phyloP scores from a whole-genome alignment of 768 basidiomycete genomes.

The Lentinula boryana region DNA sequence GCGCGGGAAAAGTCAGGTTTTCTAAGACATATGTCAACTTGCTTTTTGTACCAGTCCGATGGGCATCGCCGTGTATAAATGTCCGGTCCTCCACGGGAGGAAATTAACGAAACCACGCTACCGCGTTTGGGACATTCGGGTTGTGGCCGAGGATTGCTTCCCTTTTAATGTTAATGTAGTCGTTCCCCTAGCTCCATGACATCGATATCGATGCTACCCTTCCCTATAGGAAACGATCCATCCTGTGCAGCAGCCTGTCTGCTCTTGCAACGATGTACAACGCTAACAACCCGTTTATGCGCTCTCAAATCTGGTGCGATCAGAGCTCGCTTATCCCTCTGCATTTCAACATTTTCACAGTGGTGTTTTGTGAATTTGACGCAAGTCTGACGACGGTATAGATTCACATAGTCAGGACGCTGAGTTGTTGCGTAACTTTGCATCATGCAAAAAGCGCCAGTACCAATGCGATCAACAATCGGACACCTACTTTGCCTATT shows the following conservation, averaged over 20 bases:
- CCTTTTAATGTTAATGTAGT: not conserved
- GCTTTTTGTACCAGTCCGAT: not conserved
- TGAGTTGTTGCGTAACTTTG: not conserved
- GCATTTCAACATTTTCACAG: not conserved
- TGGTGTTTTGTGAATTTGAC: not conserved
- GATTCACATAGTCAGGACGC: too few relatives aligned
- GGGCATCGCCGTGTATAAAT: not conserved
- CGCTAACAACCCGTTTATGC: not conserved
- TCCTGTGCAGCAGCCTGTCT: not conserved
- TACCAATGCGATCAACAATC: not conserved
- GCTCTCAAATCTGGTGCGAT: not conserved
- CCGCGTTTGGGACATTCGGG: not conserved
- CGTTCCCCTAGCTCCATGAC: not conserved
- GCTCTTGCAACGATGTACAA: not conserved
- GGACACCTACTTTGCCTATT: not conserved
- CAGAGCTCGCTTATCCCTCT: not conserved
- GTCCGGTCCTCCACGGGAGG: not conserved
- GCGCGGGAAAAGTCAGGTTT: conserved; percentile 1
- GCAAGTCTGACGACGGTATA: conserved; percentile 1
- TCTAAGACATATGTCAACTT: not conserved
- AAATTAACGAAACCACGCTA: not conserved
- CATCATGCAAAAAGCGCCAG: not conserved
- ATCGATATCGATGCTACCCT: not conserved
- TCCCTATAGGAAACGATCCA: not conserved
- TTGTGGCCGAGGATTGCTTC: not conserved